Evolutionary conservation across 768 basidiomycete genomes (phyloP).

Genomic region (Suillus alpinus): DNA sequence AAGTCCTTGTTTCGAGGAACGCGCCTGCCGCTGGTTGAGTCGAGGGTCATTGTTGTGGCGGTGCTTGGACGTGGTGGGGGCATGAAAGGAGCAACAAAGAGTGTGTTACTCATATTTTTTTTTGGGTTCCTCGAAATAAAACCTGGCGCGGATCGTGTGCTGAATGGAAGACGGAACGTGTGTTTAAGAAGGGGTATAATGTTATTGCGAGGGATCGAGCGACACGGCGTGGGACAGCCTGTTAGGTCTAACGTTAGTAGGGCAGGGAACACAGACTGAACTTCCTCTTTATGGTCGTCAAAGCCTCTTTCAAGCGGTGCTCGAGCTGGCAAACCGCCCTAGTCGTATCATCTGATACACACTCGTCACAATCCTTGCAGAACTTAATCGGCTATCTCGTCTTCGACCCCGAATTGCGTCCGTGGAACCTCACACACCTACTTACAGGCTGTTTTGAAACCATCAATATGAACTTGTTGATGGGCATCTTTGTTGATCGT

Average conservation of each 20-base stretch:
- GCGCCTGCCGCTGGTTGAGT: slow-evolving; percentile 37
- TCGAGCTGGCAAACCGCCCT: background rate
- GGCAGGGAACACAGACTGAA: background rate
- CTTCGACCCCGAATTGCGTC: background rate
- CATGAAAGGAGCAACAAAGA: slow-evolving; percentile 18
- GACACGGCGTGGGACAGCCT: slow-evolving; percentile 10
- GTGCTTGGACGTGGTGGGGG: slow-evolving; percentile 19
- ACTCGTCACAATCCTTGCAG: background rate
- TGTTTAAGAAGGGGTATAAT: background rate
- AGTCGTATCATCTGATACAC: background rate
- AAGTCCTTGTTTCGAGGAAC: slow-evolving; percentile 51
- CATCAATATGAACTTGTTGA: background rate
- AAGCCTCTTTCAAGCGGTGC: background rate
- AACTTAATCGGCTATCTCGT: background rate
- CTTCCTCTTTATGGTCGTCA: background rate
- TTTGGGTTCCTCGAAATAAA: background rate
- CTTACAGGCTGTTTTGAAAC: background rate
- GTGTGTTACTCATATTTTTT: slow-evolving; percentile 9
- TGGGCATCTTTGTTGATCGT: background rate
- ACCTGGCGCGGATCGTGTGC: background rate
- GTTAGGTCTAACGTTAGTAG: background rate
- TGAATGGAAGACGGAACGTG: slow-evolving; percentile 2
- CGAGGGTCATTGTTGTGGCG: slow-evolving; percentile 19
- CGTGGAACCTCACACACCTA: background rate
- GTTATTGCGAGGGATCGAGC: background rate